Evolutionary conservation across 306 rosid species (phyloP).

Genomic region (Corylus avellana): DNA sequence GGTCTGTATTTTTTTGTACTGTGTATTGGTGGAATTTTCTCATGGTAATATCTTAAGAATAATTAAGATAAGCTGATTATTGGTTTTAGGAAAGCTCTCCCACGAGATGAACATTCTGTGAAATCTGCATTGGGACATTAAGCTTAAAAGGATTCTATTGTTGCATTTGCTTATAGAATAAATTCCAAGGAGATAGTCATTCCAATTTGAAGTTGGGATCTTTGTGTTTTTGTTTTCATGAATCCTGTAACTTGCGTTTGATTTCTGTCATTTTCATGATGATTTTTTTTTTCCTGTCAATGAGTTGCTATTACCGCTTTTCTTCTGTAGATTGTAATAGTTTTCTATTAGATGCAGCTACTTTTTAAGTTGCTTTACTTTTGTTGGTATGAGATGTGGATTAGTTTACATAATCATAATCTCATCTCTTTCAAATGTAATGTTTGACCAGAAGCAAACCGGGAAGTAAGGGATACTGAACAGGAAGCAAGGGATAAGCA

Average conservation of each 20-base stretch:
- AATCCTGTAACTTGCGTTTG: background rate
- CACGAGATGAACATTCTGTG: background rate
- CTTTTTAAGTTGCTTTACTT: background rate
- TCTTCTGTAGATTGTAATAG: background rate
- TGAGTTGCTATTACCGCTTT: background rate
- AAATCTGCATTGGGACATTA: background rate
- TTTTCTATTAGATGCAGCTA: background rate
- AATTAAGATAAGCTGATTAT: background rate
- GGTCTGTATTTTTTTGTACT: background rate
- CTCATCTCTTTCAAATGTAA: background rate
- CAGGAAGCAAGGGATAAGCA: constrained; percentile 34
- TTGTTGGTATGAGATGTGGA: background rate
- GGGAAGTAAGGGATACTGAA: constrained; percentile 32
- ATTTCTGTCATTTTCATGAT: background rate
- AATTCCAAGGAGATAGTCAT: background rate
- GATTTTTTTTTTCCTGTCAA: background rate
- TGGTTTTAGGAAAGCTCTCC: background rate
- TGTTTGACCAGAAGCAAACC: constrained; percentile 45
- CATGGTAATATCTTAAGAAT: background rate
- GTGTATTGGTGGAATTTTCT: background rate
- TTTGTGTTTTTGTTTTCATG: background rate
- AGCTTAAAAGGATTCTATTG: background rate
- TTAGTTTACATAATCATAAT: background rate
- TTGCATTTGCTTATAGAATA: background rate
- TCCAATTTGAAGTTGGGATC: background rate